Conservation (phyloP, 108 stramenopile genomes). For the Fragilariopsis cylindrus region DNA sequence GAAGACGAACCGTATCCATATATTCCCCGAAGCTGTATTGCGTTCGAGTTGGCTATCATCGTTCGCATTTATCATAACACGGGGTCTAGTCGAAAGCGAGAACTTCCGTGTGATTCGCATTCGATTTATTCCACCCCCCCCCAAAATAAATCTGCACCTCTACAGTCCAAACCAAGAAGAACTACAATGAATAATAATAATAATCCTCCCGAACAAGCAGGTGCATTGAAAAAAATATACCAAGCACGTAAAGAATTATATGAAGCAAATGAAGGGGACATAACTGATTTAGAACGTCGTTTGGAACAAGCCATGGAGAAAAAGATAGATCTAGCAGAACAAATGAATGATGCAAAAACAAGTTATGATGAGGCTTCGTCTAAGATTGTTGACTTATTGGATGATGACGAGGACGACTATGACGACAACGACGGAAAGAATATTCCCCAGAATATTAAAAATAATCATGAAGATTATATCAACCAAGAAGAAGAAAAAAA, state of each 20-base stretch:
- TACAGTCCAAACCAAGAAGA: no score
- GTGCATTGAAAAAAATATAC: neutral
- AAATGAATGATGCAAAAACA: neutral
- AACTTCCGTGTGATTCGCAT: no score
- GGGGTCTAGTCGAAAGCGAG: no score
- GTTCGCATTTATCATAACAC: no score
- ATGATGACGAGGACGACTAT: neutral
- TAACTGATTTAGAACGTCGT: constrained; percentile 4
- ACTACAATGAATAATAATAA: neutral
- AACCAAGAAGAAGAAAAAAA: neutral
- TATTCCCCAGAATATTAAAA: neutral
- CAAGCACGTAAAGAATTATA: constrained; percentile 2
- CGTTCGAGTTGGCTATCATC: no score
- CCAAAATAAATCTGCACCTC: no score
- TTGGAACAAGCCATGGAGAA: neutral
- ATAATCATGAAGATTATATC: neutral
- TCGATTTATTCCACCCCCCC: no score
- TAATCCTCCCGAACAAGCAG: neutral
- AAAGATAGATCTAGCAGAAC: neutral
- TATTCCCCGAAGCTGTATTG: no score
- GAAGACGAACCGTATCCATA: no score
- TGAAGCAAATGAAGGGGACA: neutral
- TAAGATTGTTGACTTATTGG: constrained; percentile 1
- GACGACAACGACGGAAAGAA: neutral
- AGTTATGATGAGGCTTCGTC: neutral